Evolutionary conservation across 441 rosid species (phyloP).

Genomic region (Sinapis alba): DNA sequence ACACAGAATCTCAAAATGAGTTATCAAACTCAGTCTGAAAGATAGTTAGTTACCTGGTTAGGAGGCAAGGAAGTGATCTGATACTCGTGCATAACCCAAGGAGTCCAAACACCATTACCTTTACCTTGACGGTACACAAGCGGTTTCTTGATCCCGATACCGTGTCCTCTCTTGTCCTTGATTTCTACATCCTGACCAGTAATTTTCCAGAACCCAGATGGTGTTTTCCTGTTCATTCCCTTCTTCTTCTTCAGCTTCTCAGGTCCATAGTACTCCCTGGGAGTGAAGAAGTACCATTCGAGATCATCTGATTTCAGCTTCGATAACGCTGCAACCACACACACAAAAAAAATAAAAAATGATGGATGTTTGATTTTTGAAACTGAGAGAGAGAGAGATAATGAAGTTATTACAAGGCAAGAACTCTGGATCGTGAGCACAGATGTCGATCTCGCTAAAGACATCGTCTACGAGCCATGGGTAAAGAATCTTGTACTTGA

Average conservation of each 20-base stretch:
- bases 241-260: slow-evolving; percentile 18
- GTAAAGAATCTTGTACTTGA: slow-evolving; percentile 17
- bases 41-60: not conserved
- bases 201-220: slow-evolving; percentile 30
- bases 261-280: not conserved
- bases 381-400: not conserved
- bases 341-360: not conserved
- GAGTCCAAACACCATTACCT: slow-evolving; percentile 11
- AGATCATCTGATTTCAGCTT: slow-evolving; percentile 18
- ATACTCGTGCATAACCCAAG: slow-evolving; percentile 35
- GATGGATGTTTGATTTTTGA: not conserved
- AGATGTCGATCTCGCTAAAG: slow-evolving; percentile 29
- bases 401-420: slow-evolving; percentile 31
- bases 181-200: slow-evolving; percentile 22
- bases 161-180: slow-evolving; percentile 14
- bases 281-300: slow-evolving; percentile 29
- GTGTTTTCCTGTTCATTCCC: not conserved
- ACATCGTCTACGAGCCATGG: slow-evolving; percentile 22
- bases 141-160: slow-evolving; percentile 30
- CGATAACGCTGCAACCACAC: slow-evolving; percentile 12
- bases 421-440: not conserved
- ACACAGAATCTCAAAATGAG: not conserved
- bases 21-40: not conserved
- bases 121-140: slow-evolving; percentile 19
- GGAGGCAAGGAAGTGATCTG: slow-evolving; percentile 27